Base-by-base conservation (phyloP, 2,329 filamentous ascomycete species). In the Fusarium acutatum region DNA sequence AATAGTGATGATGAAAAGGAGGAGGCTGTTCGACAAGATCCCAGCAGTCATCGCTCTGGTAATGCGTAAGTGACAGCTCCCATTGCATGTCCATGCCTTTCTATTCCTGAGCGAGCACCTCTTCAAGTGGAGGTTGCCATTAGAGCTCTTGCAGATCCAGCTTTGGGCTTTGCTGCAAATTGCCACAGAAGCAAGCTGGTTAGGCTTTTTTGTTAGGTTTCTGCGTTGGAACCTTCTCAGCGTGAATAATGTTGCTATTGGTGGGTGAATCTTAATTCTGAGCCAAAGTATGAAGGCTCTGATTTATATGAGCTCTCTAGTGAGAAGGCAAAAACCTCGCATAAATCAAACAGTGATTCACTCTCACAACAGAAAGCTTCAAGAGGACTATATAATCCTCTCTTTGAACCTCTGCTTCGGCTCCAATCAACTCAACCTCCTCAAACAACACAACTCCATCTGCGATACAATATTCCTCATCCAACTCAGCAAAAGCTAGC, bases 1-100 rank as follows among this genome's bases (percentile, higher is more conserved):
- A 97, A 97, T 80, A 98, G 96, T 60, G 93, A 98, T 80, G 93
- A 96, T 75, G 94, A 97, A 78, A 95, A 96, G 79, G 93, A 95
- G 79, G 90, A 92, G 75, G 90, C 92, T 72, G 89, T 93, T 78
- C 87, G 90, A 73, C 88, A 92, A 80, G 88, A 92, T 76, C 87
- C 90, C n/a, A 90, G 91, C 40, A 91, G 91, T 77, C 92, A 93
- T 79, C 89, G 93, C 63, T 90, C 92, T 53, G 91, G 90, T 57
- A 93, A 94, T 81, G 90, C 92, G 94, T 96, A 90, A 91, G 94
- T 95, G 24, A 67, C 61, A 22, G 37, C 40, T 37, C 37, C 47
- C 26, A 37, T 56, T 32, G 20, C 46, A 62, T 53, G 41, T 50
- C 37, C 46, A 64, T 52, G 50, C 52, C 43, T 53, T 32, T 41